Conservation (phyloP, 2,329 filamentous ascomycete species). For the Phoma sp. region DNA sequence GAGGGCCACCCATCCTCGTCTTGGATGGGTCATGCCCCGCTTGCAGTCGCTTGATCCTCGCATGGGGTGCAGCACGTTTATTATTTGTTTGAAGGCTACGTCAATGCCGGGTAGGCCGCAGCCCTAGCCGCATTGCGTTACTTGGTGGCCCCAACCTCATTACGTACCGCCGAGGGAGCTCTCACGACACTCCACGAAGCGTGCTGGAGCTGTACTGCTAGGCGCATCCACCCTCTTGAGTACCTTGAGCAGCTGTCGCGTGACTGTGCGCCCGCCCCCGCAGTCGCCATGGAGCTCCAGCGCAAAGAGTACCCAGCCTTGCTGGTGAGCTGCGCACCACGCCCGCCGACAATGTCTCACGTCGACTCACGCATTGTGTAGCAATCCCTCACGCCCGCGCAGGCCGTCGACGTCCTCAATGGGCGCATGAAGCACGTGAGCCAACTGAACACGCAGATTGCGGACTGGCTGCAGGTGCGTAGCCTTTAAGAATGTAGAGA, state of each 20-base stretch:
- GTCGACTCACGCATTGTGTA: constrained; percentile 52
- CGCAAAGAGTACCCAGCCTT: constrained; percentile 91
- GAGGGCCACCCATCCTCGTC: constrained; percentile 6
- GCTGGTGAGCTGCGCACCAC: constrained; percentile 68
- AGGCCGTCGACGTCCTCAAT: constrained; percentile 81
- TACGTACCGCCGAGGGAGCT: constrained; percentile 26
- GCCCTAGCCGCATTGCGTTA: constrained; percentile 12
- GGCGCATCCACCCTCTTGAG: constrained; percentile 8
- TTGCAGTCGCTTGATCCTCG: constrained; percentile 6
- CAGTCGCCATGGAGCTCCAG: constrained; percentile 65
- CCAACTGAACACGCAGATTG: constrained; percentile 86
- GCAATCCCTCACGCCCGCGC: constrained; percentile 79
- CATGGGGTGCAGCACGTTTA: constrained; percentile 11
- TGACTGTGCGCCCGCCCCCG: constrained; percentile 38
- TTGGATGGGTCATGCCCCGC: constrained; percentile 6
- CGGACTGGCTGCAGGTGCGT: constrained; percentile 94
- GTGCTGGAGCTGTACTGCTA: constrained; percentile 21
- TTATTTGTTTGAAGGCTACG: constrained; percentile 15
- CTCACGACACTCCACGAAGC: constrained; percentile 36
- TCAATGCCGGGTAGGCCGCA: constrained; percentile 29
- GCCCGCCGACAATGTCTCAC: constrained; percentile 25
- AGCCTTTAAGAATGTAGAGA: constrained; percentile 19
- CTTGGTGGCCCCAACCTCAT: constrained; percentile 14
- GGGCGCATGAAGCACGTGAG: constrained; percentile 88
- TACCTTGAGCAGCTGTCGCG: background rate